Evolutionary conservation across 192 early-diverging fungal genomes (phyloP), one percentile per base, ranked within the genome.

Genomic region (Linnemannia hyalina): DNA sequence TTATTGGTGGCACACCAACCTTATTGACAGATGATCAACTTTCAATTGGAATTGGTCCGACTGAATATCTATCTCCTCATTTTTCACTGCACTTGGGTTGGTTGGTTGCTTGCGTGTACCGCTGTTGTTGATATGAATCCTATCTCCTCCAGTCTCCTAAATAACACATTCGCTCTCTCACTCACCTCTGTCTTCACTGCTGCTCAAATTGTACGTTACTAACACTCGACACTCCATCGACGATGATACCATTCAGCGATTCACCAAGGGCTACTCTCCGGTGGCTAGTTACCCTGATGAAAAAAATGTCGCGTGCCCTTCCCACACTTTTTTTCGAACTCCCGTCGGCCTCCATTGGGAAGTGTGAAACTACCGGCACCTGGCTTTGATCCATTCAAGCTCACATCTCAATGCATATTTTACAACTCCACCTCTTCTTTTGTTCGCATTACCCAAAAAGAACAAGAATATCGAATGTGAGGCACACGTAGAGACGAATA

Each of bases 1-100:
- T 46, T 38, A 41, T 65, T 54, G 29, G 81, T 82, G 54, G 29
- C 60, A 73, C 57, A 73, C 5, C 42, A 75, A 73, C 75, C 74
- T 76, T 70, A 70, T 75, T 57, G 29, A 65, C 32, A 22, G 49
- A 52, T 52, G 35, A 35, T 52, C 49, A 5, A 0, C 16, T 52
- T 52, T 52, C 49, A 52, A 52, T 20, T 22, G 4, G 49, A 26
- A 57, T 26, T 26, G 55, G 11, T 15, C 13, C 13, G 44, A 46
- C n/a, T 57, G 23, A 57, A 26, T 57, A 18, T 26, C 9, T n/a
- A 9, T 57, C 1, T 57, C 16, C 52, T 54, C 35, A 0, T 35
- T 35, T 35, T 35, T 54, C 52, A 11, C n/a, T 60, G 4, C n/a
- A 35, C 35, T 60, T 32, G 10, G 2, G 32, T 60, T n/a, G 22